Evolutionary conservation across 176 grass and related monocot genomes (phyloP).

Genomic region (Aegilops bicornis): DNA sequence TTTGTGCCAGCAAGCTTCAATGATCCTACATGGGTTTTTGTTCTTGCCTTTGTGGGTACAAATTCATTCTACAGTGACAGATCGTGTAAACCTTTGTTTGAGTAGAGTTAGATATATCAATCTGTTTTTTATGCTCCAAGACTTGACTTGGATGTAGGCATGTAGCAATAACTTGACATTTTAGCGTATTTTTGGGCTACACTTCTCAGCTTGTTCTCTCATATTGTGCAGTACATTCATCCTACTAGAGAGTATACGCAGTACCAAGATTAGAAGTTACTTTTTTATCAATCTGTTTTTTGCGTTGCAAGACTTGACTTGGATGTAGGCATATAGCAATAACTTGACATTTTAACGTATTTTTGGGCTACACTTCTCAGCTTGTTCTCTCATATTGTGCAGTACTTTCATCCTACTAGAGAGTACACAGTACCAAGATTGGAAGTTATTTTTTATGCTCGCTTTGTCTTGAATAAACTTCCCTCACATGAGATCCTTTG

Average conservation of each 20-base stretch:
- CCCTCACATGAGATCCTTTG: conserved; percentile 2
- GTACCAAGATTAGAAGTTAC: background rate
- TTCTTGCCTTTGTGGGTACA: conserved; percentile 11
- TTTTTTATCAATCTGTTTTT: background rate
- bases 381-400: conserved; percentile 18
- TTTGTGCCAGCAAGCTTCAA: conserved; percentile 15
- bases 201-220: conserved; percentile 16
- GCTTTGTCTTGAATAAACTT: conserved; percentile 20
- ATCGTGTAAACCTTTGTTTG: background rate
- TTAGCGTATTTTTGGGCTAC: background rate
- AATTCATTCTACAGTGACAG: background rate
- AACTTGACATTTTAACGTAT: background rate
- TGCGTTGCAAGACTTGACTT: conserved; percentile 16
- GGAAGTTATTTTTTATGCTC: background rate
- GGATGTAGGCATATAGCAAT: background rate
- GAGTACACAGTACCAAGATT: background rate
- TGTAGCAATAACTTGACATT: background rate
- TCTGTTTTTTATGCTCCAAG: background rate
- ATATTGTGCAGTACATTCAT: conserved; percentile 14
- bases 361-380: conserved; percentile 10
- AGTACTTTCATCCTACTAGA: background rate
- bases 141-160: conserved; percentile 16
- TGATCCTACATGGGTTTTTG: background rate
- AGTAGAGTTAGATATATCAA: conserved; percentile 23
- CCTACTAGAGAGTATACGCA: background rate